Percentiles rank a stretch among this genome's conserved stretches.
Evolutionary conservation across 2,329 filamentous ascomycete genomes (phyloP).

Genomic region (Paraconiothyrium sp.): DNA sequence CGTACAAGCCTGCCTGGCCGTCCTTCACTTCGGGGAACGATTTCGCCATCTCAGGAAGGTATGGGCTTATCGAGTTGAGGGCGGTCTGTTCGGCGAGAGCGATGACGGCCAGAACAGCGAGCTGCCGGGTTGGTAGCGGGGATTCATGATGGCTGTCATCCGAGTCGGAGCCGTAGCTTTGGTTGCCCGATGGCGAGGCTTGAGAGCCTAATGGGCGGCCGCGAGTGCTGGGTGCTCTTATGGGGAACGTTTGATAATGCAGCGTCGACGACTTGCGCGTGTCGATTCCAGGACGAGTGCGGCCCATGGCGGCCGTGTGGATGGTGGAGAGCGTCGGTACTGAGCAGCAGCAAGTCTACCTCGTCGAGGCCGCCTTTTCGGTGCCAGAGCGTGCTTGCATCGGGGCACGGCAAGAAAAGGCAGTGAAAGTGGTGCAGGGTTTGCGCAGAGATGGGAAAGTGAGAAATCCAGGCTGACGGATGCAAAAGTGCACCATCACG

Average conservation of each 20-base stretch:
- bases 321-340: conserved; percentile 17
- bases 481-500: conserved; percentile 12
- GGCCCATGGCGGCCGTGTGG: conserved; percentile 37
- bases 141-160: conserved; percentile 63
- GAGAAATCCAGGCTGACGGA: conserved; percentile 1
- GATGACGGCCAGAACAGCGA: conserved; percentile 85
- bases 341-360: conserved; percentile 27
- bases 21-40: conserved; percentile 82
- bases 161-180: conserved; percentile 45
- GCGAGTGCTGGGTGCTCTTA: conserved; percentile 73
- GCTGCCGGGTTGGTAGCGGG: conserved; percentile 83
- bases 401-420: not conserved
- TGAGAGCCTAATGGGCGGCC: conserved; percentile 59
- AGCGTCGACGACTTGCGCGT: conserved; percentile 62
- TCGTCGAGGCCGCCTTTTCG: conserved; percentile 24
- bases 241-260: conserved; percentile 85
- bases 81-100: conserved; percentile 95
- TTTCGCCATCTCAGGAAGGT: conserved; percentile 90
- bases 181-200: conserved; percentile 33
- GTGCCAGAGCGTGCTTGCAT: not conserved
- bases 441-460: conserved; percentile 3
- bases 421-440: conserved; percentile 3
- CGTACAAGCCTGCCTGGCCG: conserved; percentile 81
- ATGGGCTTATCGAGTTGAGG: conserved; percentile 94
- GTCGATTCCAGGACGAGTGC: conserved; percentile 47